phyloP scores from a whole-genome alignment of 2,329 filamentous ascomycete species.

The Dothideomycetidae sp. region DNA sequence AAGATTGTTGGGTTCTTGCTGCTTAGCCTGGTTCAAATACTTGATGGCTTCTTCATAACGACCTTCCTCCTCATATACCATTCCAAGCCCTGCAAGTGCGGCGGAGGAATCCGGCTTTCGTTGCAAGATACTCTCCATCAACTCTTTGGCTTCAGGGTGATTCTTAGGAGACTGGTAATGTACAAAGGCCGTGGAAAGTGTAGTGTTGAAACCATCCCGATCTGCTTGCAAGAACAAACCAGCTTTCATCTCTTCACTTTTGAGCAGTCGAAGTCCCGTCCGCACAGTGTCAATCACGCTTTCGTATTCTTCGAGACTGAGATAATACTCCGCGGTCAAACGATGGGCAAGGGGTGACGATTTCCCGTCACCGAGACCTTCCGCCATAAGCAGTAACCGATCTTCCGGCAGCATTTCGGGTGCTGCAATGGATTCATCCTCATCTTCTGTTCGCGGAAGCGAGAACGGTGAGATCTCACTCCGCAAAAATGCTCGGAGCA shows the following conservation, averaged over 20 bases:
- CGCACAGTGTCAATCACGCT: constrained; percentile 66
- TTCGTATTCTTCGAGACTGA: constrained; percentile 73
- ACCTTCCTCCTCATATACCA: constrained; percentile 90
- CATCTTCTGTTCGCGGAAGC: constrained; percentile 39
- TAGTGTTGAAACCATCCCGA: constrained; percentile 58
- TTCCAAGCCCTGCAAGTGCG: constrained; percentile 75
- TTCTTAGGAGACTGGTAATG: constrained; percentile 82
- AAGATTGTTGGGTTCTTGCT: constrained; percentile 58
- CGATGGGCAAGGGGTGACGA: constrained; percentile 72
- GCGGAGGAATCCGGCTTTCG: constrained; percentile 62
- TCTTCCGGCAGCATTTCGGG: constrained; percentile 61
- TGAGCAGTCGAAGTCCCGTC: constrained; percentile 51
- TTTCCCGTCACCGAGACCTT: constrained; percentile 33
- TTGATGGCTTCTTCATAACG: constrained; percentile 70
- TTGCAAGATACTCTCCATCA: constrained; percentile 70
- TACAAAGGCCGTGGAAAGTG: constrained; percentile 75
- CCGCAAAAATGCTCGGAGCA: constrained; percentile 67
- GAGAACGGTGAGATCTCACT: constrained; percentile 78
- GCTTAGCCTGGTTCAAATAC: constrained; percentile 62
- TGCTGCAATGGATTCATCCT: constrained; percentile 31
- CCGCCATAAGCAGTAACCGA: constrained; percentile 63
- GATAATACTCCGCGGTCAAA: constrained; percentile 69
- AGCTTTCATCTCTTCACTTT: constrained; percentile 47
- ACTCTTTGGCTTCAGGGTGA: constrained; percentile 70
- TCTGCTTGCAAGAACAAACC: constrained; percentile 57